Base-by-base conservation (phyloP, 495 filamentous ascomycete genomes). In the Polyplosphaeria fusca region DNA sequence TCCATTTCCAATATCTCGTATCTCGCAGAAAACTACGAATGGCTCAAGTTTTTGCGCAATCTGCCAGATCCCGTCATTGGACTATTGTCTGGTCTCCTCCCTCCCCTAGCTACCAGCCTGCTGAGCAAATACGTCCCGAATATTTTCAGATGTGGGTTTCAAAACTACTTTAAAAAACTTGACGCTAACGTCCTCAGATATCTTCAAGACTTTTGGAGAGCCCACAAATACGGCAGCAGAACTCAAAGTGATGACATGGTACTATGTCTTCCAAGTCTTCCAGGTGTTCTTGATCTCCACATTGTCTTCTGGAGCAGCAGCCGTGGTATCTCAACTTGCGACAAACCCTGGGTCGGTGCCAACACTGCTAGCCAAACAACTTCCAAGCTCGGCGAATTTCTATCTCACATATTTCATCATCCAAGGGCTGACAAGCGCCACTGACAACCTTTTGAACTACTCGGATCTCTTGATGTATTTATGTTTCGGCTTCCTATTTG, bases 381-480 rank as follows among this genome's bases (percentile, higher is more conserved):
- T 73, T 1, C 71, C 71, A 5, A 70, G 58, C 16, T 64, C 71
- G 0, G 67, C 70, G 26, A 72, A 72, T 53, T 73, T 70, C 52
- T 73, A 72, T 61, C 49, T 73, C 14, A 69, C 70, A 0, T 73
- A 71, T 46, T 72, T 73, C 46, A 68, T 73, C 52, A 51, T 73
- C 4, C 67, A 73, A 45, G 71, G 71, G 7, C 46, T 63, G 4
- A 64, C 63, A 1, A 61, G 59, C 43, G 51, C 70, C 14, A 67
- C 71, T 1, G 40, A 59, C 12, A 71, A 62, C 23, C 24, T 73
- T 1, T 40, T 72, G 19, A 67, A 70, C 43, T 65, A 68, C 40
- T 66, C 64, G 3, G 66, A 67, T 27, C 60, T 73, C 1, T 52
- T 70, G 22, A 32, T 42, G 37, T 70, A 59, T 43, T 32, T 67